phyloP scores from a whole-genome alignment of 2,329 filamentous ascomycete genomes.

The Trichoderma cornu-damae region DNA sequence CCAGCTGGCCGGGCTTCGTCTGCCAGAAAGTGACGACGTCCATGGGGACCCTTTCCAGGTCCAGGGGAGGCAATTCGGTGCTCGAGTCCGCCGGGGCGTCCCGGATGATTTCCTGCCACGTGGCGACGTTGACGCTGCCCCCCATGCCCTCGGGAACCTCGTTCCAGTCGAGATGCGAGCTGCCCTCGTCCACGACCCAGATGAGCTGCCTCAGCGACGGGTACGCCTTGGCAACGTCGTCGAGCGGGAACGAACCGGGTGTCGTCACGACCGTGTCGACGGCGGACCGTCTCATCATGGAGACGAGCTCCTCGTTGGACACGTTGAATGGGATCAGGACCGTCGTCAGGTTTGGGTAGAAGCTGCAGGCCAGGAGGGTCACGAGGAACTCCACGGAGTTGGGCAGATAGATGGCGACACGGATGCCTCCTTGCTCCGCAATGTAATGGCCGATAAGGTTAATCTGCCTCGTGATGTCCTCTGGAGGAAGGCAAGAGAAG shows the following conservation, averaged over 20 bases:
- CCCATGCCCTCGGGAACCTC: conserved; percentile 74
- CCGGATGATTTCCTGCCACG: conserved; percentile 85
- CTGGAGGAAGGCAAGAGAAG: too few species aligned
- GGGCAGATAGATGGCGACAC: conserved; percentile 83
- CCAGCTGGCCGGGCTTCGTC: conserved; percentile 44
- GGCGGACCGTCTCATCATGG: conserved; percentile 65
- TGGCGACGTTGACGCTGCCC: conserved; percentile 71
- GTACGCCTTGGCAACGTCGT: conserved; percentile 63
- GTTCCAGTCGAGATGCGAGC: conserved; percentile 91
- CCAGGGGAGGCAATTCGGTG: conserved; percentile 59
- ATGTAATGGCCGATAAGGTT: conserved; percentile 77
- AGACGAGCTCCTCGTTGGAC: conserved; percentile 60
- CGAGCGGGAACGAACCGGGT: conserved; percentile 80
- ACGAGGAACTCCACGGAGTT: conserved; percentile 87
- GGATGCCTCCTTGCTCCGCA: conserved; percentile 64
- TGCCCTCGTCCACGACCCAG: conserved; percentile 91
- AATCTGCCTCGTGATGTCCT: conserved; percentile 77
- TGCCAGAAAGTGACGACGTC: conserved; percentile 66
- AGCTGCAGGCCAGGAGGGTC: conserved; percentile 80
- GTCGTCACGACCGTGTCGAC: conserved; percentile 79
- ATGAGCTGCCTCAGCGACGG: conserved; percentile 70
- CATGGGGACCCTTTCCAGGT: conserved; percentile 48
- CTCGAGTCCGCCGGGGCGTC: conserved; percentile 57
- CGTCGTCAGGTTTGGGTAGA: conserved; percentile 74
- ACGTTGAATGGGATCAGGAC: conserved; percentile 81